These are phyloP conservation scores for Porpolomopsis calyptriformis DNA, from an alignment of 768 basidiomycete species.

Conservation along the genomic window DNA sequence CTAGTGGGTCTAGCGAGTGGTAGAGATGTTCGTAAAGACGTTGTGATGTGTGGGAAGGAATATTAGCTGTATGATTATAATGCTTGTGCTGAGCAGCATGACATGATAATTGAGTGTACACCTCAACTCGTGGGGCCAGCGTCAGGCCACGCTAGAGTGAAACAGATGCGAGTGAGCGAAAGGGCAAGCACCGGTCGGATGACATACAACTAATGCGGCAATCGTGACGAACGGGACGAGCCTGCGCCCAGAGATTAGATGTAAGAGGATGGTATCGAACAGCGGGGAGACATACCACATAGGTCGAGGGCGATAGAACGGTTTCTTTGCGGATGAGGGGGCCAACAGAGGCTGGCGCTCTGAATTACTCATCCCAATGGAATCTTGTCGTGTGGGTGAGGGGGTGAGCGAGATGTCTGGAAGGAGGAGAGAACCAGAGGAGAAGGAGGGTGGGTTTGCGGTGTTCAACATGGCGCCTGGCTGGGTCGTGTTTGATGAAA, in stretches of 20 bases:
- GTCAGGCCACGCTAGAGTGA: conserved; percentile 67
- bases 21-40: conserved; percentile 15
- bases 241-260: conserved; percentile 31
- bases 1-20: conserved; percentile 23
- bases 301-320: conserved; percentile 42
- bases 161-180: neutral
- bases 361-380: neutral
- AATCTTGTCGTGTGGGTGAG: neutral
- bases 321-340: conserved; percentile 27
- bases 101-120: conserved; percentile 73
- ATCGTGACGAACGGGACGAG: conserved; percentile 67
- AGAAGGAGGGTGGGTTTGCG: too few species aligned
- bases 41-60: conserved; percentile 8
- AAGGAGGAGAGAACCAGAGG: neutral
- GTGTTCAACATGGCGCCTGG: too few species aligned
- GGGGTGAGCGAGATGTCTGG: neutral
- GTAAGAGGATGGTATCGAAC: neutral
- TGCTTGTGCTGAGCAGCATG: conserved; percentile 37
- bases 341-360: conserved; percentile 12
- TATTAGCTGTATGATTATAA: conserved; percentile 29
- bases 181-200: too few species aligned
- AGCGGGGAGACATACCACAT: conserved; percentile 36
- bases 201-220: conserved; percentile 56
- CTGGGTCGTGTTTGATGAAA: too few species aligned
- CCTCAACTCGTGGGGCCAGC: conserved; percentile 66